A percentile compares a stretch with the other conserved stretches of the same genome.
Conservation (phyloP, 352 stramenopile species). For the Pythium dissimile region DNA sequence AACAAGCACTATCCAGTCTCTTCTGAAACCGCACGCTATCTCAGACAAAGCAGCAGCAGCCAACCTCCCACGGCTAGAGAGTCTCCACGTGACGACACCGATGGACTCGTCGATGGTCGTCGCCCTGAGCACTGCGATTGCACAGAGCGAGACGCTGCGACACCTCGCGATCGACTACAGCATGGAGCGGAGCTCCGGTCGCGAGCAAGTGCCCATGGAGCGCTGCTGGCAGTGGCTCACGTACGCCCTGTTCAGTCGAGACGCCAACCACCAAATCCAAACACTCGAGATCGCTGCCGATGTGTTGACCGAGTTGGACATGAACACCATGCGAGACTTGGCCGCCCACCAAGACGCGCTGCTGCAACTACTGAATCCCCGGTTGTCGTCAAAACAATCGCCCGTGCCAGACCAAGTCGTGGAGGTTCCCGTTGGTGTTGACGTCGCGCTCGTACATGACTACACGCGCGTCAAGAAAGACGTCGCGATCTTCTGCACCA, state of each 20-base stretch:
- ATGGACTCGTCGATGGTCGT: not conserved
- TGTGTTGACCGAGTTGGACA: not conserved
- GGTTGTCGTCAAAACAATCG: not conserved
- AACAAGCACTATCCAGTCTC: not conserved
- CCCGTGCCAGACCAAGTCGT: not conserved
- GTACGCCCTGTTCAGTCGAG: slow-evolving; percentile 1
- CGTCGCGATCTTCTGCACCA: not conserved
- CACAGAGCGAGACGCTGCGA: not conserved
- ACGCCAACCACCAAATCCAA: not conserved
- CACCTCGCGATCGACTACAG: not conserved
- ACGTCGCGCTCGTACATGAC: slow-evolving; percentile 4
- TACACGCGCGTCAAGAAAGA: not conserved
- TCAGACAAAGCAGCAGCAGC: not conserved
- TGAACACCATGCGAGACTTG: not conserved
- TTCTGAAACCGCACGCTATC: not conserved
- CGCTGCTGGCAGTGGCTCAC: slow-evolving; percentile 8
- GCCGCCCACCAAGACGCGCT: not conserved
- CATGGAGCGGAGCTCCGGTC: not conserved
- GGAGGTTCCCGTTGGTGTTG: not conserved
- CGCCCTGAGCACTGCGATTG: not conserved
- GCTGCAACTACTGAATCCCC: not conserved
- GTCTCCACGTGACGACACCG: not conserved
- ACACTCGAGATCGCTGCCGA: slow-evolving; percentile 2
- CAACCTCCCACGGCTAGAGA: not conserved
- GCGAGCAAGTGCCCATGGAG: slow-evolving; percentile 4